Evolutionary conservation across 148 eudicot species (phyloP), one percentile per base, ranked within the genome.

Genomic region (Diospyros kaki): DNA sequence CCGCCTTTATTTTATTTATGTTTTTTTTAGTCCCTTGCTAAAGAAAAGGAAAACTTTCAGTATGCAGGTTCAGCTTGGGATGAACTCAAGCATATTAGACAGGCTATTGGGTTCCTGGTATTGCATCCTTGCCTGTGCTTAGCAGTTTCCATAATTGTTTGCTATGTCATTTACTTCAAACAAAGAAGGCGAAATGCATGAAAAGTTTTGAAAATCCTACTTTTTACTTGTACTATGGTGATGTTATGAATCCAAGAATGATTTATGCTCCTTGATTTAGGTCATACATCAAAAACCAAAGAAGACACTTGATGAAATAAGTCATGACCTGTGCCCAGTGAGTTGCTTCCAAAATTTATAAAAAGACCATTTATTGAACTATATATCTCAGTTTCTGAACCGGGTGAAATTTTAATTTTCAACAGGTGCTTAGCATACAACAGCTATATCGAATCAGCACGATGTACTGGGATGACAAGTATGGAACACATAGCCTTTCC

Each of bases 391-490:
- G 68, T 68, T 62, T 66, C 59, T 64, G 68, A 76, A 69, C 69
- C 74, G 66, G 79, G 73, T 77, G 73, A 66, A 64, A 56, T 77
- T 78, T 65, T 69, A 64, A 64, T 58, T 75, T 48, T 2, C 51
- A 41, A 43, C 87, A 93, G 98, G 92, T 87, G 66, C 92, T 93
- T 63, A 93, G 97, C 74, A 86, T 89, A 69, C 98, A 91, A 76
- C 98, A 91, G 81, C 94, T 93, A 71, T 93, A 93, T 74, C 83
- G 98, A 83, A 93, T 93, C 82, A 87, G 98, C 81, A 93, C 96
- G 5, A 93, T 93, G 98, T 93, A 93, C 71, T 93, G 98, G 97
- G 98, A 93, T 72, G 98, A 93, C 84, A 93, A 89, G 81, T 88
- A 93, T 76, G 96, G 98, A 76, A 89, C 98, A 2, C 98, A 89